Evolutionary conservation across 2,329 filamentous ascomycete genomes (phyloP).

Genomic region (Orbilia blumenaviensis): DNA sequence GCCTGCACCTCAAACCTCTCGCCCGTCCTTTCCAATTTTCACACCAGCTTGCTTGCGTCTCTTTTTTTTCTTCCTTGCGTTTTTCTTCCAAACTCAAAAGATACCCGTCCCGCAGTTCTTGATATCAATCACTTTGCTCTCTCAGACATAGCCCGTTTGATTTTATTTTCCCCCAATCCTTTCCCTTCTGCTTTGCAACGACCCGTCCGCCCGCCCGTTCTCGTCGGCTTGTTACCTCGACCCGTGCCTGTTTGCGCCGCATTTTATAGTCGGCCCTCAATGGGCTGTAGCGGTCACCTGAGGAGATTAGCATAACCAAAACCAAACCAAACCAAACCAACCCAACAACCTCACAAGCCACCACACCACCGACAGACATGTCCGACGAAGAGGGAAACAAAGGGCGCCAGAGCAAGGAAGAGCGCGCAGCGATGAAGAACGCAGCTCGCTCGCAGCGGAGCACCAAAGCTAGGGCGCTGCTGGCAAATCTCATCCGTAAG

Average conservation of each 20-base stretch:
- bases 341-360: conserved; percentile 10
- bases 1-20: conserved; percentile 36
- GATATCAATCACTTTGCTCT: background rate
- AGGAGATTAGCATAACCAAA: conserved; percentile 36
- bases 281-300: conserved; percentile 51
- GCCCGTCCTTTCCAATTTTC: conserved; percentile 39
- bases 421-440: conserved; percentile 52
- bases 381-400: conserved; percentile 52
- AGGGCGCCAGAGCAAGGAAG: conserved; percentile 53
- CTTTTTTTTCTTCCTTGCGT: conserved; percentile 10
- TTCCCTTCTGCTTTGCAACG: conserved; percentile 1
- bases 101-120: background rate
- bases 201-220: conserved; percentile 2
- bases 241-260: conserved; percentile 49
- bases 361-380: conserved; percentile 23
- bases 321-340: conserved; percentile 22
- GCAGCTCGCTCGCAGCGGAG: conserved; percentile 50
- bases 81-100: conserved; percentile 12
- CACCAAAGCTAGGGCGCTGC: conserved; percentile 32
- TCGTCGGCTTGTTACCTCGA: background rate
- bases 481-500: conserved; percentile 48
- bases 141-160: background rate
- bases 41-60: conserved; percentile 1
- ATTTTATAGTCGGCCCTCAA: conserved; percentile 54
- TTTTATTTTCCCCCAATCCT: background rate